These are phyloP conservation scores for Deakozyma indianensis DNA, from an alignment of 805 yeast species.

Conservation along the genomic window DNA sequence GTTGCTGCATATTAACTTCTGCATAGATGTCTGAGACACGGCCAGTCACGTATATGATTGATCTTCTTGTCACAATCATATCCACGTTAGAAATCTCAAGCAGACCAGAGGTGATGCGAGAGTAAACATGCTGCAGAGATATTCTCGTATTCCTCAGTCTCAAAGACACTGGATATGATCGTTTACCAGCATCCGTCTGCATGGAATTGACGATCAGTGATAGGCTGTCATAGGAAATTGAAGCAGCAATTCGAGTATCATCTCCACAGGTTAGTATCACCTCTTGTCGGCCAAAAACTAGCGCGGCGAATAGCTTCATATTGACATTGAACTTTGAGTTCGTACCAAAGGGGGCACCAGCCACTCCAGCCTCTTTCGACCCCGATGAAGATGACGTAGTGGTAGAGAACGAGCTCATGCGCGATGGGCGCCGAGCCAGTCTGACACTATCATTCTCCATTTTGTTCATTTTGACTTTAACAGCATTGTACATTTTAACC, in stretches of 20 bases:
- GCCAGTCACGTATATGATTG: not conserved
- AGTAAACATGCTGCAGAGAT: slow-evolving; percentile 1
- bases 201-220: not conserved
- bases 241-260: not conserved
- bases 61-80: not conserved
- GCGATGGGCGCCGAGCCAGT: not conserved
- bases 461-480: not conserved
- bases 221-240: not conserved
- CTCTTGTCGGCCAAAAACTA: not conserved
- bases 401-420: not conserved
- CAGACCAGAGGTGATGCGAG: not conserved
- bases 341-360: not conserved
- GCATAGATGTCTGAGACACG: not conserved
- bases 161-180: not conserved
- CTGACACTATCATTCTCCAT: not conserved
- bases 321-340: not conserved
- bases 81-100: not conserved
- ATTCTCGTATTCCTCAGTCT: not conserved
- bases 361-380: not conserved
- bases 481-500: not conserved
- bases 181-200: not conserved
- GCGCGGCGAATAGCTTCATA: not conserved
- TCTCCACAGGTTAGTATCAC: not conserved
- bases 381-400: not conserved
- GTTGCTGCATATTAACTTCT: not conserved